phyloP scores from a whole-genome alignment of 78 protist species.

The Dictyostelium discoideum region dicty_2.7 NC_007090.3:4521001-4521500 shows the following conservation, averaged over 20 bases:
- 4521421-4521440: slow-evolving; percentile 83
- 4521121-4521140: slow-evolving; percentile 14
- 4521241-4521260: background rate
- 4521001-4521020: background rate
- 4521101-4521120: background rate
- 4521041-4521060: background rate
- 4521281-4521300: background rate
- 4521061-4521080: background rate
- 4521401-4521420: slow-evolving; percentile 77
- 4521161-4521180: background rate
- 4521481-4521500: slow-evolving; percentile 71
- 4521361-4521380: slow-evolving; percentile 74
- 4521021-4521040: background rate
- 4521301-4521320: slow-evolving; percentile 53
- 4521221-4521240: background rate
- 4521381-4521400: slow-evolving; percentile 67
- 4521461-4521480: slow-evolving; percentile 39
- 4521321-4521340: slow-evolving; percentile 64
- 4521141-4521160: background rate
- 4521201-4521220: background rate
- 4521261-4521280: background rate
- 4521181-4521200: background rate
- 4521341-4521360: slow-evolving; percentile 64
- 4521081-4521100: background rate
- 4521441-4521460: slow-evolving; percentile 59